Base-by-base conservation (phyloP, 169 alveolate species). In the Plasmodium berghei region DNA sequence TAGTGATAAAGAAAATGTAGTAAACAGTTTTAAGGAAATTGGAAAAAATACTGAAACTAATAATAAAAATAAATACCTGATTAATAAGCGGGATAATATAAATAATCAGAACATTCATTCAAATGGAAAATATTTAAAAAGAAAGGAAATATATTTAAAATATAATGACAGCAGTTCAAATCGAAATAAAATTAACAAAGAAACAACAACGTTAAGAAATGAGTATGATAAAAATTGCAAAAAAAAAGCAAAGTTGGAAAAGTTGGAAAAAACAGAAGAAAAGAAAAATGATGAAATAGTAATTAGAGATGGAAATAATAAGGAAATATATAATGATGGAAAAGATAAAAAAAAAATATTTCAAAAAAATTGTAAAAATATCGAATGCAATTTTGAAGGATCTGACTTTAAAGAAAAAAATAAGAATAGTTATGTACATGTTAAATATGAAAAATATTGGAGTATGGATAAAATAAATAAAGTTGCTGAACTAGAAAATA, bases 371-470 rank as follows among this genome's bases (percentile, higher is more conserved):
- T 18, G n/a, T 20, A 18, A 62, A 58, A 58, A 9, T 22, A 58
- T 0, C 3, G 20, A 22, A 66, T 12, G 56, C 14, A 16, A 66
- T 16, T 42, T 26, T 64, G 46, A 40, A 64, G 12, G 18, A 16
- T 45, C 40, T 46, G 9, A 5, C 3, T n/a, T 20, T 42, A 63
- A 8, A 45, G 73, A 28, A 64, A 59, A n/a, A 9, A 72, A 59
- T 5, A 55, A 80, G 1, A 67, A 56, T 20, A 61, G 20, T 80
- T 52, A 80, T 61, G 48, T 80, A 59, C 14, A 18, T 48, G 83
- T 80, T 42, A 64, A 80, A 12, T 80, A 80, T 80, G 90, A 80
- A 67, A 40, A 55, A 18, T 66, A 66, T 69, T 80, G 90, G 90
- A 66, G 40, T 9, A 48, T 46, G 18, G 90, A 80, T 26, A 80